A percentile compares a stretch with the other conserved stretches of the same genome.
phyloP scores from a whole-genome alignment of 306 rosid species.

The Casuarina cunninghamiana region DNA sequence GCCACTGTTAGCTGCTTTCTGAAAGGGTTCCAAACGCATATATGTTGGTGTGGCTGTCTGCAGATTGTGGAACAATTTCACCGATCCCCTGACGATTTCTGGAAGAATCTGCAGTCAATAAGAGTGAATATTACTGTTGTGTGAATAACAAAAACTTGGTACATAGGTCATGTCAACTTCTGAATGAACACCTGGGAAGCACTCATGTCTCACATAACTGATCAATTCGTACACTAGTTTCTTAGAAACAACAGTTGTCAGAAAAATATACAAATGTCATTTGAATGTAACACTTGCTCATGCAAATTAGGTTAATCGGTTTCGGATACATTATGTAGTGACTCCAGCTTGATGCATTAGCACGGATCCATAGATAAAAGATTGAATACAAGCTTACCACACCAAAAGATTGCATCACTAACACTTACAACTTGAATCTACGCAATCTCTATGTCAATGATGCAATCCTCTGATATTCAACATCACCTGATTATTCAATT shows the following conservation, averaged over 20 bases:
- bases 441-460: conserved; percentile 16
- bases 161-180: conserved; percentile 1
- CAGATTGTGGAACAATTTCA: conserved; percentile 72
- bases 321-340: background rate
- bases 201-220: background rate
- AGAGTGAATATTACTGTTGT: conserved; percentile 7
- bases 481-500: conserved; percentile 20
- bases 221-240: conserved; percentile 6
- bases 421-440: conserved; percentile 1
- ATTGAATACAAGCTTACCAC: background rate
- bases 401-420: background rate
- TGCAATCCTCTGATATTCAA: conserved; percentile 5
- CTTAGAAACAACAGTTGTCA: conserved; percentile 2
- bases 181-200: background rate
- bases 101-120: conserved; percentile 84
- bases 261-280: background rate
- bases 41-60: conserved; percentile 69
- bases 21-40: conserved; percentile 63
- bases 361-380: background rate
- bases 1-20: conserved; percentile 46
- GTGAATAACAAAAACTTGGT: background rate
- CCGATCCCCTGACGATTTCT: conserved; percentile 58
- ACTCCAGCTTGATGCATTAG: background rate
- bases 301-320: background rate
- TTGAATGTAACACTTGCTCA: background rate